Evolutionary conservation across 192 early-diverging fungal species (phyloP), one percentile per base, ranked within the genome.

Genomic region (Thamnidium elegans): DNA sequence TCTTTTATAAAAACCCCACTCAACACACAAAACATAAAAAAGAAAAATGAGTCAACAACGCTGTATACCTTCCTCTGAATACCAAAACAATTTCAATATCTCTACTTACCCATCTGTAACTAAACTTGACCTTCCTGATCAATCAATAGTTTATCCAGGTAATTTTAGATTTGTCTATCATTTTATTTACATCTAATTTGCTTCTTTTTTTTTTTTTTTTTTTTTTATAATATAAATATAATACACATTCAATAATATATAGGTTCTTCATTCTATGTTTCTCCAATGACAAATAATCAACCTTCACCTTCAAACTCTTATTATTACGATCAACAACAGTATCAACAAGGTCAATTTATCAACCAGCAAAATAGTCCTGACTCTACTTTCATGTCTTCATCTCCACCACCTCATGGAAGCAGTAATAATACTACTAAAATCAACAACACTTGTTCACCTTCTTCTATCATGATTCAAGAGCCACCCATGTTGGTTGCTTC

Each of bases 401-500:
- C 67, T 46, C 60, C 67, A 11, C 48, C 51, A 31, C 31, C 50
- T 13, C 30, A 42, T 15, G 42, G 23, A 8, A 62, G 3, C 26
- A 26, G 26, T 26, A 26, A 26, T 3, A 26, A 3, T 26, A 26
- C 1, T 26, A 26, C 26, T 26, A 26, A 32, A 17, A 48, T 26
- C 11, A 21, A 21, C n/a, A 53, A 20, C 1, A 39, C 43, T 13
- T 55, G 53, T 19, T 44, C 67, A 15, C 60, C 66, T 52, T 60
- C 50, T 11, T 58, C 66, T 31, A 68, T 61, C 45, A 68, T 61
- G 58, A 26, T 50, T 32, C 59, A 62, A 39, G 58, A 61, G 44
- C 58, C 67, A 39, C 61, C 67, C 20, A 63, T 69, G 67, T 21
- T 55, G 7, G 67, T 63, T 9, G 58, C 67, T 10, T 69, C 67